Conservation (phyloP, 2,329 filamentous ascomycete species). For the Ophiognomonia clavigignenti-juglandacearum region DNA sequence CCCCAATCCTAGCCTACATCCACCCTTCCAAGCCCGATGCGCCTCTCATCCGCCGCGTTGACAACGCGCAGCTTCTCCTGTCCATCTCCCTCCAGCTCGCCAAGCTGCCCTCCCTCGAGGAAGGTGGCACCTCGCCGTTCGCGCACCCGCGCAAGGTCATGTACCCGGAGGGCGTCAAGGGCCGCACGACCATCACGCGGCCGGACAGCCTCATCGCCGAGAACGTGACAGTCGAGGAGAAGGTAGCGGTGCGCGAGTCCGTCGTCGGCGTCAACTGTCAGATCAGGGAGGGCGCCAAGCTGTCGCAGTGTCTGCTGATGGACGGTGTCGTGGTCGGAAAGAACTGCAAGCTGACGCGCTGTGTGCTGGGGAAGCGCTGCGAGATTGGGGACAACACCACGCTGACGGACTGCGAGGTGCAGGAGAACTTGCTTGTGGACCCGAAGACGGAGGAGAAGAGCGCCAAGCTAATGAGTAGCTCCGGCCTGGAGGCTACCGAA, state of each 20-base stretch:
- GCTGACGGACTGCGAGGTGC: constrained; percentile 88
- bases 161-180: constrained; percentile 75
- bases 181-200: constrained; percentile 75
- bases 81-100: constrained; percentile 80
- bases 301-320: constrained; percentile 89
- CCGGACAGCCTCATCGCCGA: constrained; percentile 79
- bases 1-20: constrained; percentile 76
- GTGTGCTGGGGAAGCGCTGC: constrained; percentile 76
- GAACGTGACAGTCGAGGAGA: constrained; percentile 85
- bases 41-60: constrained; percentile 78
- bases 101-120: constrained; percentile 70
- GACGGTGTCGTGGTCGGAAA: constrained; percentile 83
- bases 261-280: constrained; percentile 85
- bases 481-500: constrained; percentile 59
- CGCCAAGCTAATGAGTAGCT: constrained; percentile 63
- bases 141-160: constrained; percentile 77
- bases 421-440: constrained; percentile 83
- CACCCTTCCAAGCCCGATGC: constrained; percentile 54
- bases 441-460: constrained; percentile 67
- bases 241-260: constrained; percentile 85
- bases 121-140: constrained; percentile 63
- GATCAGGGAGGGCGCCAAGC: constrained; percentile 77
- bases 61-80: constrained; percentile 78
- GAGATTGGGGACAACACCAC: constrained; percentile 76
- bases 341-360: constrained; percentile 79